Conservation (phyloP, 1,139 yeast species). For the Zygosaccharomyces sapae region DNA sequence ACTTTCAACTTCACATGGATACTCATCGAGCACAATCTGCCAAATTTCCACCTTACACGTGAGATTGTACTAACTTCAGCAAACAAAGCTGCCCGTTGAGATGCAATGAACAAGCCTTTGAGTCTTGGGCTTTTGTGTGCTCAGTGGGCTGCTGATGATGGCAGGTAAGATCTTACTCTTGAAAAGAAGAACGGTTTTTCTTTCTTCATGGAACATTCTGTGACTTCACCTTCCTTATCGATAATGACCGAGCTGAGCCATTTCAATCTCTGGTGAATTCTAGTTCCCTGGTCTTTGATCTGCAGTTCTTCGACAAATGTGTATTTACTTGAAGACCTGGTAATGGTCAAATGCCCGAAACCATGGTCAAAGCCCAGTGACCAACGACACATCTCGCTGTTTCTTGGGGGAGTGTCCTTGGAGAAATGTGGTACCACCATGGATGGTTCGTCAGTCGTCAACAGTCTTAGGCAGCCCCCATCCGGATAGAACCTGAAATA, state of each 20-base stretch:
- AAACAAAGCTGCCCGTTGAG: no score
- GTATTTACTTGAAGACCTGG: slow-evolving; percentile 62
- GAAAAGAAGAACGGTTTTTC: slow-evolving; percentile 76
- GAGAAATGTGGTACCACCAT: slow-evolving; percentile 54
- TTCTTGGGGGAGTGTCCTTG: slow-evolving; percentile 35
- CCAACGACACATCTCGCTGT: slow-evolving; percentile 48
- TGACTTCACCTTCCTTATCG: slow-evolving; percentile 52
- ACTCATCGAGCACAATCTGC: neutral
- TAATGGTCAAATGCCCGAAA: slow-evolving; percentile 49
- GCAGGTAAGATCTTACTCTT: slow-evolving; percentile 48
- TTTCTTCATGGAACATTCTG: slow-evolving; percentile 55
- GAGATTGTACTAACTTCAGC: neutral
- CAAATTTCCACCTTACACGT: neutral
- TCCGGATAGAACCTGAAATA: slow-evolving; percentile 76
- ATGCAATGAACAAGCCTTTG: no score
- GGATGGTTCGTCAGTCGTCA: slow-evolving; percentile 64
- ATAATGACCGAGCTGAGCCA: slow-evolving; percentile 63
- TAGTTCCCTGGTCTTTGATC: slow-evolving; percentile 53
- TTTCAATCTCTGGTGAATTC: slow-evolving; percentile 58
- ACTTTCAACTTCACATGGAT: neutral
- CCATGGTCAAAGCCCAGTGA: slow-evolving; percentile 44
- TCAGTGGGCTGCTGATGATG: no score
- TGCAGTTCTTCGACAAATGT: slow-evolving; percentile 58
- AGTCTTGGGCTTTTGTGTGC: no score
- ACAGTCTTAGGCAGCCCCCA: slow-evolving; percentile 65